Conservation (phyloP, 2,329 filamentous ascomycete species). For the Fusarium transvaalense region DNA sequence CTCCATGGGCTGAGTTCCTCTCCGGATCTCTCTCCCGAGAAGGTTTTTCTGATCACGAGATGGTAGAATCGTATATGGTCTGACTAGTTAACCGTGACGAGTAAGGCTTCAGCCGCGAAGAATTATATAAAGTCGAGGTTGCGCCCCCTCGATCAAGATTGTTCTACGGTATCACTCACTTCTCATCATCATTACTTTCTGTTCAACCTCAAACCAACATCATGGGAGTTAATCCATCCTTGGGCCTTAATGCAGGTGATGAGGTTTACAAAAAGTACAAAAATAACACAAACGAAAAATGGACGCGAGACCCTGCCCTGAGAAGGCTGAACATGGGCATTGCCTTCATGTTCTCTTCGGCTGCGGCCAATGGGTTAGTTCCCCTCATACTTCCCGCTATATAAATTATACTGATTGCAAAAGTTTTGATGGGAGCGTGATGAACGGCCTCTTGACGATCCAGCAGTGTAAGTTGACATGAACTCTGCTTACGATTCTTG, state of each 20-base stretch:
- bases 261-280: slow-evolving; percentile 21
- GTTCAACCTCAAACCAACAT: background rate
- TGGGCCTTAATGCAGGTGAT: slow-evolving; percentile 5
- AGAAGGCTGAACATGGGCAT: slow-evolving; percentile 24
- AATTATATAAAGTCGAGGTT: slow-evolving; percentile 14
- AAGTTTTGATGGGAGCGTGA: slow-evolving; percentile 31
- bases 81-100: background rate
- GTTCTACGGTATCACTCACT: background rate
- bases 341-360: slow-evolving; percentile 29
- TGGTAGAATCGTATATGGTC: background rate
- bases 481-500: no score
- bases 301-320: slow-evolving; percentile 24
- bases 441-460: slow-evolving; percentile 21
- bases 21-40: background rate
- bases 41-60: background rate
- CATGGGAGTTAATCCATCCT: slow-evolving; percentile 9
- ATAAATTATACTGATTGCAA: background rate
- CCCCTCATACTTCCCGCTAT: rapidly evolving
- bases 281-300: slow-evolving; percentile 31
- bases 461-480: background rate
- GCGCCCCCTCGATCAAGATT: background rate
- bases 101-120: background rate
- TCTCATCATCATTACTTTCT: background rate
- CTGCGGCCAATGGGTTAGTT: slow-evolving; percentile 26
- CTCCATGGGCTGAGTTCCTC: slow-evolving; percentile 27